Conservation (phyloP, 2,329 filamentous ascomycete species). For the Thermothelomyces thermophilus region DNA sequence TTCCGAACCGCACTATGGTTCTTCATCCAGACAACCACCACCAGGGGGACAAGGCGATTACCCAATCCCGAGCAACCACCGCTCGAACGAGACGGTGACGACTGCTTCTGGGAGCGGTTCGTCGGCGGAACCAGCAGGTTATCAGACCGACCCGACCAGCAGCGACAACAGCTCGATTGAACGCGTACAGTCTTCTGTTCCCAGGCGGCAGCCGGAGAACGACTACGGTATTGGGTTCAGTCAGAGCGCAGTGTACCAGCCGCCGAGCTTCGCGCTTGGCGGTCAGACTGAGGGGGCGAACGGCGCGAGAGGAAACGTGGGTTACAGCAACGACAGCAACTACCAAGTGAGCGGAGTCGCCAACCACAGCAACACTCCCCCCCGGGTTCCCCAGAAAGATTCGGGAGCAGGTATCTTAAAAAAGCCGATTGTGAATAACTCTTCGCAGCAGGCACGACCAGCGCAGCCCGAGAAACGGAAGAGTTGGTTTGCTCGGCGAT, state of each 20-base stretch:
- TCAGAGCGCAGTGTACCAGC: slow-evolving; percentile 37
- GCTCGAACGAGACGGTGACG: slow-evolving; percentile 80
- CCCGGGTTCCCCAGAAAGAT: slow-evolving; percentile 32
- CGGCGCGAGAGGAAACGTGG: slow-evolving; percentile 12
- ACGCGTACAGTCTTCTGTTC: slow-evolving; percentile 51
- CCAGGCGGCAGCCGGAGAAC: slow-evolving; percentile 49
- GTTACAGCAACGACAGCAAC: slow-evolving; percentile 3
- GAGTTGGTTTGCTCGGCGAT: slow-evolving; percentile 81
- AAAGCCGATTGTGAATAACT: slow-evolving; percentile 20
- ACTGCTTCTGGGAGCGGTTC: slow-evolving; percentile 68
- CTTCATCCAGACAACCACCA: slow-evolving; percentile 34
- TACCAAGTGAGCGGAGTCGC: slow-evolving; percentile 15
- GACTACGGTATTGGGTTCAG: slow-evolving; percentile 58
- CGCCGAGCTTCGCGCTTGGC: slow-evolving; percentile 34
- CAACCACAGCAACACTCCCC: slow-evolving; percentile 18
- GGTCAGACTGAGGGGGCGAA: slow-evolving; percentile 18
- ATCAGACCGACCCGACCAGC: slow-evolving; percentile 77
- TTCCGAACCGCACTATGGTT: slow-evolving; percentile 40
- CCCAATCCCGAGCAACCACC: slow-evolving; percentile 58
- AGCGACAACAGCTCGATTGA: slow-evolving; percentile 92
- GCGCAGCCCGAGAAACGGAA: slow-evolving; percentile 63
- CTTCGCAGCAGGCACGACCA: slow-evolving; percentile 27
- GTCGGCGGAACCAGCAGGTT: slow-evolving; percentile 66
- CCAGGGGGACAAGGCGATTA: slow-evolving; percentile 45
- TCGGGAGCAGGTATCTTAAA: slow-evolving; percentile 24